phyloP scores from a whole-genome alignment of 306 rosid genomes.

The Prunus persica region Prunus_persica_NCBIv2 NC_034014.1:2085501-2086000 shows the following conservation, averaged over 20 bases:
- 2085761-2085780: background rate
- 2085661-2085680: background rate
- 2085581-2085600: too few species aligned
- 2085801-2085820: constrained; percentile 14
- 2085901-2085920: constrained; percentile 70
- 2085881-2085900: constrained; percentile 69
- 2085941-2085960: constrained; percentile 29
- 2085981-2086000: constrained; percentile 72
- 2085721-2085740: background rate
- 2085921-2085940: constrained; percentile 59
- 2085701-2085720: background rate
- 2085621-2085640: too few species aligned
- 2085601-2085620: too few species aligned
- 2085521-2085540: constrained; percentile 32
- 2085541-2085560: constrained; percentile 33
- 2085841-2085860: constrained; percentile 17
- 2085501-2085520: constrained; percentile 25
- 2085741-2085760: background rate
- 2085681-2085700: background rate
- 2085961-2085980: constrained; percentile 62
- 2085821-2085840: constrained; percentile 45
- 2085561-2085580: constrained; percentile 26
- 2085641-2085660: too few species aligned
- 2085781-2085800: background rate
- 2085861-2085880: constrained; percentile 58